Conservation (phyloP, 306 rosid genomes). For the Fragaria ananassa region DNA sequence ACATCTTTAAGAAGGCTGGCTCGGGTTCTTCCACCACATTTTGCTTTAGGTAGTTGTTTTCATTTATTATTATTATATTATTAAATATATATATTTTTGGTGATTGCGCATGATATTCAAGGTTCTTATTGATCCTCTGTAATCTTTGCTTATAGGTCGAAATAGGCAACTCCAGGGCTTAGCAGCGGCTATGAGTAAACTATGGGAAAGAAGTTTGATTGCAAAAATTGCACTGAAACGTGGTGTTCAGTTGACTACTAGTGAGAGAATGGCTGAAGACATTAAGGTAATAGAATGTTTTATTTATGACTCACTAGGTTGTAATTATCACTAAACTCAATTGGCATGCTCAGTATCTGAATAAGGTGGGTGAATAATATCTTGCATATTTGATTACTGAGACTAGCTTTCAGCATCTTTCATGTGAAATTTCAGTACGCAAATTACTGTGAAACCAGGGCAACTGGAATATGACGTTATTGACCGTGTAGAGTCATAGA, state of each 20-base stretch:
- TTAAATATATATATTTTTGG: slow-evolving; percentile 8
- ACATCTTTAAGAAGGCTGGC: slow-evolving; percentile 81
- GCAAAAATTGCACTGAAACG: slow-evolving; percentile 96
- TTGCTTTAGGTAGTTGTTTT: slow-evolving; percentile 67
- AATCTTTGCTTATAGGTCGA: slow-evolving; percentile 57
- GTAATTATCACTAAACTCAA: slow-evolving; percentile 16
- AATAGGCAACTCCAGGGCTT: slow-evolving; percentile 91
- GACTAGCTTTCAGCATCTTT: neutral
- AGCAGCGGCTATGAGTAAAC: slow-evolving; percentile 72
- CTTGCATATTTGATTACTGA: neutral
- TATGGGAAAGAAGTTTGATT: slow-evolving; percentile 86
- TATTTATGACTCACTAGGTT: slow-evolving; percentile 13
- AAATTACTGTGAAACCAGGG: neutral
- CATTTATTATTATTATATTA: neutral
- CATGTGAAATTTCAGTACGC: neutral
- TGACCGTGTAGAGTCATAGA: neutral
- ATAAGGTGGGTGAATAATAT: neutral
- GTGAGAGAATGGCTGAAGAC: slow-evolving; percentile 99
- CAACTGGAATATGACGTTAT: neutral
- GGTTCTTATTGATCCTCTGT: slow-evolving; percentile 24
- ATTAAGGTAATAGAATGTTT: slow-evolving; percentile 61
- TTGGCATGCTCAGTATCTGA: slow-evolving; percentile 12
- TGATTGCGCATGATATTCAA: slow-evolving; percentile 17
- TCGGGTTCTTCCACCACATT: slow-evolving; percentile 94
- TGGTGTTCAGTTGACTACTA: slow-evolving; percentile 92